phyloP scores from a whole-genome alignment of 805 yeast species.

The Myxozyma kluyveri region DNA sequence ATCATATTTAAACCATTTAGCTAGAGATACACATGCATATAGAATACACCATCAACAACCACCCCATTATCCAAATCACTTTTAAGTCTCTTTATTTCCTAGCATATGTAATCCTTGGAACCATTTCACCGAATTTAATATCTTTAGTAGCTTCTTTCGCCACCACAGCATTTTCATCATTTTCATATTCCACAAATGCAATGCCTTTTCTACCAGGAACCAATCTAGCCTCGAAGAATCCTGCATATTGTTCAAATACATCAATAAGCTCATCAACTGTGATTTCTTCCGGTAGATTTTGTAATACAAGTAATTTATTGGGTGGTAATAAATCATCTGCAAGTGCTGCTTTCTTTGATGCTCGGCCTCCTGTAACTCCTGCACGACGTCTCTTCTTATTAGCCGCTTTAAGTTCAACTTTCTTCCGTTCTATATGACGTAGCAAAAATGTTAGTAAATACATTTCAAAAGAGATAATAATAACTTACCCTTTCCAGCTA shows the following conservation, averaged over 20 bases:
- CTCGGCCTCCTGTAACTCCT: slow-evolving; percentile 18
- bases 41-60: too few relatives aligned
- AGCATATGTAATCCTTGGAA: slow-evolving; percentile 38
- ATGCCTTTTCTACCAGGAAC: slow-evolving; percentile 62
- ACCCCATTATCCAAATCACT: too few relatives aligned
- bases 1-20: too few relatives aligned
- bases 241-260: slow-evolving; percentile 52
- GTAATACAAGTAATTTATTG: slow-evolving; percentile 64
- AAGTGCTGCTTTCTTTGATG: slow-evolving; percentile 22
- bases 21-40: too few relatives aligned
- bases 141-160: slow-evolving; percentile 39
- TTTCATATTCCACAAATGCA: slow-evolving; percentile 77
- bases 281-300: slow-evolving; percentile 53
- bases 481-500: slow-evolving; percentile 23
- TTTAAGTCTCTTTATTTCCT: slow-evolving; percentile 37
- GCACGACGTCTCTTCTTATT: slow-evolving; percentile 28
- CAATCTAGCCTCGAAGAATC: slow-evolving; percentile 64
- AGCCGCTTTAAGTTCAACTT: slow-evolving; percentile 23
- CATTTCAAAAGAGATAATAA: not conserved
- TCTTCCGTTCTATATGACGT: slow-evolving; percentile 8
- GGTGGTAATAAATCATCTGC: slow-evolving; percentile 51
- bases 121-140: slow-evolving; percentile 30
- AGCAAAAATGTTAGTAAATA: not conserved
- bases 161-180: slow-evolving; percentile 50
- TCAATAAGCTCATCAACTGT: slow-evolving; percentile 44